Base-by-base conservation (phyloP, 2,329 filamentous ascomycete species). In the Ceratocystis papillata region DNA sequence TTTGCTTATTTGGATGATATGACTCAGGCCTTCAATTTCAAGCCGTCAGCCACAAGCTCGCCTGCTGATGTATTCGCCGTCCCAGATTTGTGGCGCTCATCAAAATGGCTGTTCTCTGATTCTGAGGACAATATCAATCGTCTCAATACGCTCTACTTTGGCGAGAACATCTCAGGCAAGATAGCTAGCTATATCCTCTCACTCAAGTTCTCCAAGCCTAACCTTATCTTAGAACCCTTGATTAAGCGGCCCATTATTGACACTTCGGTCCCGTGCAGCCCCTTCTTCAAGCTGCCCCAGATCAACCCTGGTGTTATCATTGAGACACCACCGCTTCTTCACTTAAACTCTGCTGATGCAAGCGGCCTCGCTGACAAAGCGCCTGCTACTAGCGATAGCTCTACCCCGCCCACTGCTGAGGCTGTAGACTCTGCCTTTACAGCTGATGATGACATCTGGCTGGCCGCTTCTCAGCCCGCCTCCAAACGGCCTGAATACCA, bases 51-150 rank as follows among this genome's bases (percentile, higher is more conserved):
- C 20, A 12, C 48, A 22, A 22, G 48, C 48, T 25, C 48, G 55
- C 72, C 75, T 65, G 77, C 81, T 61, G 75, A 86, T 71, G 79
- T 86, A 41, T 89, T 89, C 72, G 80, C 81, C 48, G 83, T 85
- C 59, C 83, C 83, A 48, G 79, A 86, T 71, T 80, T 88, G 68
- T 84, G 81, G 80, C 77, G 77, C 65, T 75, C 79, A 30, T 83
- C 85, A 1, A 78, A 75, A 70, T 80, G 80, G 73, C 74, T 82
- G 46, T 74, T 77, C 7, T 66, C 69, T 57, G 68, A 70, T 7
- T 67, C 55, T 8, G 74, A 78, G 6, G 69, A 74, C 25, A 70
- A 71, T 8, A 67, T 69, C 61, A 68, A 71, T 6, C 44, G 45
- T 20, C 20, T 46, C 69, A 71, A 70, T 63, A 71, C 73, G 15